Evolutionary conservation across 2,329 filamentous ascomycete species (phyloP).

Genomic region (Magnaporthiopsis incrustans): DNA sequence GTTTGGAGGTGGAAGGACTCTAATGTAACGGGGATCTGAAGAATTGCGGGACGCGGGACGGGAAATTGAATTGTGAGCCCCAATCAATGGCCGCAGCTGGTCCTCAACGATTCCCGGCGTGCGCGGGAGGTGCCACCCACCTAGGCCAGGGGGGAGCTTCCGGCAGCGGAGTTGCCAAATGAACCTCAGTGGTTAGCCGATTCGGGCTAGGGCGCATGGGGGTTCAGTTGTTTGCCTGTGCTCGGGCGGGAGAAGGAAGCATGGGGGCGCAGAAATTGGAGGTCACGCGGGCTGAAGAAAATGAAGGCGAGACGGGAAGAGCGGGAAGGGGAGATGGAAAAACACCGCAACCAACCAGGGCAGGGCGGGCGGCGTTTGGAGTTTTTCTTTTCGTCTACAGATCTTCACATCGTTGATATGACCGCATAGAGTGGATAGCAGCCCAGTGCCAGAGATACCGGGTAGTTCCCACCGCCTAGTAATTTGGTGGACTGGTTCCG

Average conservation of each 20-base stretch:
- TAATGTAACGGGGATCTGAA: not conserved
- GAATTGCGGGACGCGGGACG: not conserved
- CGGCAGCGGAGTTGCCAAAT: constrained; percentile 3
- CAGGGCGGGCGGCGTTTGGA: too few species aligned
- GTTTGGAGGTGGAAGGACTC: not conserved
- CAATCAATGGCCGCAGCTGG: not conserved
- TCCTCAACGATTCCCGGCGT: not conserved
- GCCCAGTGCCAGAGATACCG: too few species aligned
- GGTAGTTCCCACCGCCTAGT: not conserved
- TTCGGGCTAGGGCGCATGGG: not conserved
- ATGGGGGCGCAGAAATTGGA: constrained; percentile 2
- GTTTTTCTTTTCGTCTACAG: not conserved
- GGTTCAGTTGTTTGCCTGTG: not conserved
- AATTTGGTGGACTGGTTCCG: not conserved
- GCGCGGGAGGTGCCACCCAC: not conserved
- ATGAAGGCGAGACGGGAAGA: not conserved
- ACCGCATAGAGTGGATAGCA: not conserved
- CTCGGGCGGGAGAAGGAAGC: not conserved
- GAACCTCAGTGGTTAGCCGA: constrained; percentile 1
- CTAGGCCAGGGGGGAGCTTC: not conserved
- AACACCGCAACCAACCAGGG: not conserved
- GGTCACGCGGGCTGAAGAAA: constrained; percentile 3
- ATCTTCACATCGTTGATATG: not conserved
- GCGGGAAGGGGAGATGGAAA: not conserved
- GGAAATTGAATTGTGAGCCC: not conserved